Base-by-base conservation (phyloP, 2,329 filamentous ascomycete species). In the Calonectria pseudoreteaudii region DNA sequence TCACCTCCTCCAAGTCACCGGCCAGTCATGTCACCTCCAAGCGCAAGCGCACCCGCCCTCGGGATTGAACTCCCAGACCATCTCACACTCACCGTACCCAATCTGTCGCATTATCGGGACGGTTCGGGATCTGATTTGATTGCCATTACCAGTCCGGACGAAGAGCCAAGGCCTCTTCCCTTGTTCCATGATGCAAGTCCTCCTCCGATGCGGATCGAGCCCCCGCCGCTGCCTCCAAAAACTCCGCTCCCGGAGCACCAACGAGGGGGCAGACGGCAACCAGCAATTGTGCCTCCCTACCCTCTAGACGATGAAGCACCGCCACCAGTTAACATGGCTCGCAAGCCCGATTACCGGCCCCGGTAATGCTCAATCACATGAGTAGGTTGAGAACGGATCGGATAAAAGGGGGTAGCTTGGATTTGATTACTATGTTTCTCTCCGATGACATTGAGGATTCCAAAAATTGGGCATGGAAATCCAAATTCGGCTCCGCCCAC, bases 321-420 rank as follows among this genome's bases (percentile, higher is more conserved):
- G 23, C 96, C 96, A 4, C 88, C 91, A 9, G 95, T 97, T 10
- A 97, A 98, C 80, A 94, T 95, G 90, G 92, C 94, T 56, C 91
- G 93, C 78, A 98, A 98, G 84, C 96, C 96, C 1, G 93, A 94
- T 64, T 94, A 93, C 79, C 88, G 87, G 71, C 86, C 88, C 53
- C 86, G 89, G 67, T 79, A 65, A 72, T 53, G n/a, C 31, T 56
- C 26, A 16, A 66, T 20, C n/a, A 28, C 28, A 44, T 28, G 36
- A 56, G 34, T 60, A 52, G 49, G 58, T 9, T n/a, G 18, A 38
- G 28, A 36, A 11, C 11, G 68, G 16, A 28, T 26, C 31, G n/a
- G 26, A 50, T 20, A 30, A 26, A 47, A 52, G 36, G 8, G 56
- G 49, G 56, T 28, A 20, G 41, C n/a, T 44, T n/a, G 50, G 44